phyloP scores from a whole-genome alignment of 306 rosid species.

The Parietaria judaica region DNA sequence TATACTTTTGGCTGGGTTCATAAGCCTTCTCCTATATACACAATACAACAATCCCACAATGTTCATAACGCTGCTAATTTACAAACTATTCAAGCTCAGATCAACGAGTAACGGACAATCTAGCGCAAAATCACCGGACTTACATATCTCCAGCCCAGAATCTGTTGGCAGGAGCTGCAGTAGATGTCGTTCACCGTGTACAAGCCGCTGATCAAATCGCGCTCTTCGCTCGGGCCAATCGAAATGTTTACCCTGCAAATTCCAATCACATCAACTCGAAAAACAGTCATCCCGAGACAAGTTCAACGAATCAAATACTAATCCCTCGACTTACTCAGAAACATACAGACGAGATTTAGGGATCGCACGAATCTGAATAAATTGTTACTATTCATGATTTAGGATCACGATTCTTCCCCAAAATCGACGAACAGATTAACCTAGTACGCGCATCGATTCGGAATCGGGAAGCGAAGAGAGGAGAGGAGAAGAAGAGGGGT shows the following conservation, averaged over 20 bases:
- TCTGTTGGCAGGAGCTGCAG: constrained; percentile 38
- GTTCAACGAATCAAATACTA: no score
- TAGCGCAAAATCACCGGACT: background rate
- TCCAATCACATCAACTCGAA: no score
- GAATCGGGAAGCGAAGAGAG: background rate
- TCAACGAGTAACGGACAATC: background rate
- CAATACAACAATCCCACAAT: background rate
- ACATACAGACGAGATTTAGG: no score
- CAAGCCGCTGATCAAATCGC: constrained; percentile 26
- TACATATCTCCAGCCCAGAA: constrained; percentile 33
- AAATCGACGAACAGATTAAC: background rate
- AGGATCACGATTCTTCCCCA: background rate
- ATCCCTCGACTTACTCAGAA: constrained; percentile 1
- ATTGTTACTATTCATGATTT: no score
- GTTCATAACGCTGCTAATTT: background rate
- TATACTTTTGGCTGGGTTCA: constrained; percentile 26
- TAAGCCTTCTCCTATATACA: constrained; percentile 28
- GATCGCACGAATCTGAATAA: no score
- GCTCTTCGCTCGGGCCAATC: constrained; percentile 31
- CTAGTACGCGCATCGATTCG: background rate
- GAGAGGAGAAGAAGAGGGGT: background rate
- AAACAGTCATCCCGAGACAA: no score
- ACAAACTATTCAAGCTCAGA: background rate
- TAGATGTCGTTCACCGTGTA: constrained; percentile 30
- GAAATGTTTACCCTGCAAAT: constrained; percentile 18